Evolutionary conservation across 2,329 filamentous ascomycete genomes (phyloP), one percentile per base, ranked within the genome.

Genomic region (Neofusicoccum cordaticola): DNA sequence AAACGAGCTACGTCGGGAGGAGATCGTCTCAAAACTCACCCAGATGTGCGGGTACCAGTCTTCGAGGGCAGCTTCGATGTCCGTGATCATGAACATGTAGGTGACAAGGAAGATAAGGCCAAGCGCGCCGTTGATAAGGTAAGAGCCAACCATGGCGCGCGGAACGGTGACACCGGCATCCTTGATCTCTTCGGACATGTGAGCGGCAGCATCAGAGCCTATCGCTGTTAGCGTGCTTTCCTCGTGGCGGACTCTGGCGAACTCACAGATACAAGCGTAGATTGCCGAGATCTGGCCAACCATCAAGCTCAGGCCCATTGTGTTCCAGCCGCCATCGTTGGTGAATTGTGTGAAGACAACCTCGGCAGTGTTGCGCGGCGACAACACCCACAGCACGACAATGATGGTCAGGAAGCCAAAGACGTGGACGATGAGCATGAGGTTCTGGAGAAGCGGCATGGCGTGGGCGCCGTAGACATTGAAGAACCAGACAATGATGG

Each of bases 361-460:
- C 42, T 74, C 69, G 2, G 73, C 71, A 0, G 72, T 68, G 3
- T 70, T 67, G 35, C 71, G 67, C 58, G 73, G 72, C 68, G 77
- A 63, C 35, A 78, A 67, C 0, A 73, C 72, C 74, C 74, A 77
- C 31, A 78, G 69, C 13, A 78, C 72, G 34, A 80, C 73, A 39
- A 81, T 74, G 65, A 81, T 75, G 35, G 74, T 74, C 65, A 82
- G 71, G 72, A 81, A 82, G n/a, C 74, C 79, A 47, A 80, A 73
- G 13, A 82, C 71, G 66, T 82, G 80, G 34, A 81, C 63, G 9
- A 75, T 68, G 53, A 76, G 63, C 71, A 77, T 75, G 47, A 75
- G 63, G 58, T 75, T 76, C 50, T 77, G 73, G 65, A 77, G 68
- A 4, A 76, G 19, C 12, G 75, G 75, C 72, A 77, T 74, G 5